Conservation (phyloP, 345 rosid species). For the Rhizophora mangle region DNA sequence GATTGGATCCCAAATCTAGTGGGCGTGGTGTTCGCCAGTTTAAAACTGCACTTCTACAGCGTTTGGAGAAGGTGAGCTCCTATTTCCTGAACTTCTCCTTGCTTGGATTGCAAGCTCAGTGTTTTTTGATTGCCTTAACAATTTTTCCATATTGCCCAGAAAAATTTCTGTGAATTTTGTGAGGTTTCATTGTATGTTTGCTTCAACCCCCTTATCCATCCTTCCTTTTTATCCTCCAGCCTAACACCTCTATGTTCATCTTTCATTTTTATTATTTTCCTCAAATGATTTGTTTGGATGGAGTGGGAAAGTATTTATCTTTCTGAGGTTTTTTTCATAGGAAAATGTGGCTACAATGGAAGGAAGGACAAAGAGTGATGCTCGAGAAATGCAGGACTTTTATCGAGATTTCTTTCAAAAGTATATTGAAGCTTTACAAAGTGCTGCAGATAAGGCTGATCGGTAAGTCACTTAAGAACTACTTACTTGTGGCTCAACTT, state of each 20-base stretch:
- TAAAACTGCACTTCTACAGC: slow-evolving; percentile 97
- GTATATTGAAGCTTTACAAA: slow-evolving; percentile 78
- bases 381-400: slow-evolving; percentile 87
- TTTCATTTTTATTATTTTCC: neutral
- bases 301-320: neutral
- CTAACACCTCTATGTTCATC: neutral
- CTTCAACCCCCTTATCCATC: too few relatives aligned
- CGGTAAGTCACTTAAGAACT: slow-evolving; percentile 45
- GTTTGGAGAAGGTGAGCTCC: slow-evolving; percentile 73
- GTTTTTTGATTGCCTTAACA: too few relatives aligned
- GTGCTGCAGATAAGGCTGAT: slow-evolving; percentile 95
- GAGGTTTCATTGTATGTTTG: too few relatives aligned
- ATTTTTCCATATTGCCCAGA: too few relatives aligned
- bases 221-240: neutral
- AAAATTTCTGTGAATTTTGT: too few relatives aligned
- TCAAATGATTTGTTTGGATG: neutral
- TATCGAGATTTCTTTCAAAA: slow-evolving; percentile 83
- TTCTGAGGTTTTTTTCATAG: slow-evolving; percentile 24
- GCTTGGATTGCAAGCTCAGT: neutral
- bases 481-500: neutral
- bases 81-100: neutral
- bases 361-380: slow-evolving; percentile 79
- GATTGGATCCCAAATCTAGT: slow-evolving; percentile 92
- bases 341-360: slow-evolving; percentile 67
- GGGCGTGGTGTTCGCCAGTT: slow-evolving; percentile 99